Evolutionary conservation across 495 filamentous ascomycete genomes (phyloP), one percentile per base, ranked within the genome.

Genomic region (Eremomyces bilateralis): DNA sequence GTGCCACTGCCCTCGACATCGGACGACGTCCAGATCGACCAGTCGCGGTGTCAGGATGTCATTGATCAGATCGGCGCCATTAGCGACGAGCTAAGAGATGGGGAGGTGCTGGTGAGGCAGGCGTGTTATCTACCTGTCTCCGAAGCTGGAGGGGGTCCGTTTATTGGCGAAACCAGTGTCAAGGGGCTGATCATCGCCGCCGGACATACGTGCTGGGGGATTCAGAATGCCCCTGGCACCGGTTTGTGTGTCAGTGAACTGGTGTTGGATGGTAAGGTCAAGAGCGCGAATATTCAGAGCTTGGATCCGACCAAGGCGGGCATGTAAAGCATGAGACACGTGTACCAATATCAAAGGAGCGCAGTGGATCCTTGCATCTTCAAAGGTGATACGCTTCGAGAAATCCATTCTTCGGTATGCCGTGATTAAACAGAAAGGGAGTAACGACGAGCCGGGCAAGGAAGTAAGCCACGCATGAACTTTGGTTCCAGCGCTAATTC

Each of bases 191-290:
- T 82, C 49, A 57, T 97, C 41, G 88, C 90, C 2, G 64, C 80
- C 4, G 88, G 88, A 10, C 88, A 97, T 57, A 92, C 81, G 2
- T 95, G 88, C 54, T 95, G 88, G 88, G 85, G 85, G 12, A 92
- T 97, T 33, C 85, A 94, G 53, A 97, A 97, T 62, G 82, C 72
- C 2, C 82, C 84, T 3, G 90, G 70, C 4, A 94, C 84, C 15
- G 88, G 85, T 3, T 81, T 76, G 60, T 54, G 91, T 22, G 76
- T 97, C 58, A 79, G 76, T 16, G 81, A 85, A 48, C 67, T 88
- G 53, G 59, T 90, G 3, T 76, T 84, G 46, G 81, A 90, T 36
- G 82, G 82, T 5, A 61, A 64, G 41, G 69, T 76, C 3, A 76
- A 57, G 49, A 85, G 79, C 38, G 82, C 80, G 11, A 71, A 73